Conservation (phyloP, 2,329 filamentous ascomycete genomes). For the Paracorniculantispora psalliotae region DNA sequence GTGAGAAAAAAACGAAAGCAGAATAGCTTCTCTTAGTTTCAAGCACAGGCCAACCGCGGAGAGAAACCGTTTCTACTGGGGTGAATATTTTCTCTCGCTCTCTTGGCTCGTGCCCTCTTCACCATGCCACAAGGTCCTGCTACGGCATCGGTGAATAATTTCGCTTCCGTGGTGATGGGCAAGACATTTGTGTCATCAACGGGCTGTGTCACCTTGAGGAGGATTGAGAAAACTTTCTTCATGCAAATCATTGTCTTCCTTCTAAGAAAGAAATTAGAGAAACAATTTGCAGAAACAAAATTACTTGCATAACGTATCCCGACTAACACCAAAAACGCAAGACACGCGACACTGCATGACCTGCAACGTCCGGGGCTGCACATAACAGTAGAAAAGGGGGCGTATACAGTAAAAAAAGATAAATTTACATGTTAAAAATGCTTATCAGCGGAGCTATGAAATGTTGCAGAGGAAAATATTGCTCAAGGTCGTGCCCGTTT, state of each 20-base stretch:
- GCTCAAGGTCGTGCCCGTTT: not conserved
- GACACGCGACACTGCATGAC: not conserved
- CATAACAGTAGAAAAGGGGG: not conserved
- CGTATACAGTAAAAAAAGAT: not conserved
- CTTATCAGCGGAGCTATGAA: not conserved
- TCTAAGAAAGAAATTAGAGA: not conserved
- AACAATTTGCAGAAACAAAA: not conserved
- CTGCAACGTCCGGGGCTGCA: not conserved
- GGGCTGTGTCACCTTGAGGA: not conserved
- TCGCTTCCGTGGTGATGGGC: not conserved
- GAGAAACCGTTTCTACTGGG: not conserved
- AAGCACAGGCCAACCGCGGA: not conserved
- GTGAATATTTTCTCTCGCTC: not conserved
- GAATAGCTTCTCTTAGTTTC: not conserved
- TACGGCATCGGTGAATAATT: not conserved
- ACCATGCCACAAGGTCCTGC: not conserved
- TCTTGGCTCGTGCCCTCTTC: not conserved
- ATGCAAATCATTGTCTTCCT: not conserved
- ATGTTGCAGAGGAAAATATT: not conserved
- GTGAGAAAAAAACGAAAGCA: not conserved
- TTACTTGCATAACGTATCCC: not conserved
- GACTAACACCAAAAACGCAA: not conserved
- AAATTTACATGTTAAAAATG: not conserved
- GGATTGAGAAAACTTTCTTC: not conserved
- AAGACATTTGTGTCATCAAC: slow-evolving; percentile 7